These are phyloP conservation scores for Pseudomonodictys pantanalensis DNA, from an alignment of 495 filamentous ascomycete species.

Conservation along the genomic window DNA sequence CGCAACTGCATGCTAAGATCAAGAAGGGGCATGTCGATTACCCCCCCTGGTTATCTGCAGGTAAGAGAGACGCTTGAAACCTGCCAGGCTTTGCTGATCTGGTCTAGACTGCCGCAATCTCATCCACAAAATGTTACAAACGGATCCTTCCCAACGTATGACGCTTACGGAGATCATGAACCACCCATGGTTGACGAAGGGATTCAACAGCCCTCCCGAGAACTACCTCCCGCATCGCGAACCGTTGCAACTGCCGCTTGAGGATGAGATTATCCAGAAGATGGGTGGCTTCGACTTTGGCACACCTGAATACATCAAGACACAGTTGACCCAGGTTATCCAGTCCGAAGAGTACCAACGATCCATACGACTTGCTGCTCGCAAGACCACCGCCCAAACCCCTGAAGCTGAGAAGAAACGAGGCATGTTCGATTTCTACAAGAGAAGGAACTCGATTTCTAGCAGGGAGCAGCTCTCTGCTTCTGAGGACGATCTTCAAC, in stretches of 20 bases:
- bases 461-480: conserved; percentile 88
- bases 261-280: conserved; percentile 75
- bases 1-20: conserved; percentile 96
- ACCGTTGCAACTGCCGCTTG: conserved; percentile 78
- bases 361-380: conserved; percentile 66
- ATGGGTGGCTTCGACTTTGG: conserved; percentile 99
- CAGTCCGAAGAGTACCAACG: conserved; percentile 89
- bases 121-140: conserved; percentile 94
- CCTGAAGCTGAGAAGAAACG: conserved; percentile 77
- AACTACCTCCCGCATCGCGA: conserved; percentile 84
- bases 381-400: conserved; percentile 56
- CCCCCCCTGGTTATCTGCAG: conserved; percentile 83
- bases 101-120: conserved; percentile 85
- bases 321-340: conserved; percentile 77
- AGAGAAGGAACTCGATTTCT: conserved; percentile 79
- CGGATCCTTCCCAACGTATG: conserved; percentile 83
- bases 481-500: conserved; percentile 76
- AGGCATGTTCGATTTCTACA: conserved; percentile 93
- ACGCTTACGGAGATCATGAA: conserved; percentile 89
- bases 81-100: conserved; percentile 2
- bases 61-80: conserved; percentile 48
- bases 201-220: conserved; percentile 79
- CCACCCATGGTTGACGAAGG: conserved; percentile 97
- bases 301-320: conserved; percentile 71
- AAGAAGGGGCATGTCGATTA: conserved; percentile 97